Evolutionary conservation across 2,329 filamentous ascomycete species (phyloP), one percentile per base, ranked within the genome.

Genomic region (Colletotrichum musae): DNA sequence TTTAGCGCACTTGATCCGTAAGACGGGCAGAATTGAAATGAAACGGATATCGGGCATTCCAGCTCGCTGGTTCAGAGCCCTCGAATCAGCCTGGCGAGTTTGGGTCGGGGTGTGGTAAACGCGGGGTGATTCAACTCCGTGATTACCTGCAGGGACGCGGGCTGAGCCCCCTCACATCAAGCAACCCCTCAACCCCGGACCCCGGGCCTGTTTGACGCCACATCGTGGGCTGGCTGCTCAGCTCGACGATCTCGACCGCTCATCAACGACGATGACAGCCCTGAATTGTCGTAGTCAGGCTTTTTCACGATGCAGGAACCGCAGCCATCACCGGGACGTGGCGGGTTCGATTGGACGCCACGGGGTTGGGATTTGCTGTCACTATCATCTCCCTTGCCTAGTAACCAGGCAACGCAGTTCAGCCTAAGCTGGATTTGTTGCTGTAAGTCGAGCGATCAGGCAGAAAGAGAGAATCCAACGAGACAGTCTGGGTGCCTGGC

Each of bases 321-420:
- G 3, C 18, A 39, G 15, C 32, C 24, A 6, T 36, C 24, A 13
- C 52, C 24, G 32, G 16, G 52, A 16, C 32, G 26, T 53, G 54
- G 47, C 24, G 52, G n/a, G 10, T 4, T 58, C 36, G 26, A 59
- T 47, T 59, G 62, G 62, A 58, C 62, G 54, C 62, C 62, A 59
- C 54, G 6, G 15, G 3, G 45, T 45, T n/a, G 13, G 13, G 36
- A 21, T 45, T 21, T 26, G 54, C 6, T 65, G 54, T 36, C 47
- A 36, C 6, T 26, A 1, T 53, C 62, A 53, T 65, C 21, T 65
- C 62, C 54, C 24, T 36, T 36, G 32, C 32, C 7, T 36, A 36
- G 32, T 36, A 9, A 10, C 32, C 32, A 9, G 10, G 32, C 32
- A 36, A 36, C 21, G 32, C 2, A 36, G 32, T 36, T 36, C 32